These are phyloP conservation scores for Zygoascus bituminiphila DNA, from an alignment of 805 yeast genomes.

Conservation along the genomic window DNA sequence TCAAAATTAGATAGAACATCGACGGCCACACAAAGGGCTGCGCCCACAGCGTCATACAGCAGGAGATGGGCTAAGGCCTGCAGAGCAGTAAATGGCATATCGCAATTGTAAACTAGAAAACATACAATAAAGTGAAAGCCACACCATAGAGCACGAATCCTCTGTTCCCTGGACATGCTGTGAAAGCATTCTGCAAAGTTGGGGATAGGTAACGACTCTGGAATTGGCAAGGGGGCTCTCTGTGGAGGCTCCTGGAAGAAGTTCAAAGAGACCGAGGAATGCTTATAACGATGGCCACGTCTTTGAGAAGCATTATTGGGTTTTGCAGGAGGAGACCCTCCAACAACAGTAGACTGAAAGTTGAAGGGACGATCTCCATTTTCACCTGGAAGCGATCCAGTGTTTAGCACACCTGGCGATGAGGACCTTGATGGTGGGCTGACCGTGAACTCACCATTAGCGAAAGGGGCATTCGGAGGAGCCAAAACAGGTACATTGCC, in stretches of 20 bases:
- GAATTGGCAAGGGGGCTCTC: slow-evolving; percentile 53
- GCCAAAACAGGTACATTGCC: not conserved
- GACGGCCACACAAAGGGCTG: slow-evolving; percentile 58
- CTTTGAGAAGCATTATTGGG: slow-evolving; percentile 35
- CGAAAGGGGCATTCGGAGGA: slow-evolving; percentile 1
- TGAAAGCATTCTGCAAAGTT: slow-evolving; percentile 50
- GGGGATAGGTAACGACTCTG: slow-evolving; percentile 67
- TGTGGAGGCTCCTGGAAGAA: slow-evolving; percentile 87
- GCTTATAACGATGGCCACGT: slow-evolving; percentile 92
- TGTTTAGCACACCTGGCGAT: slow-evolving; percentile 4
- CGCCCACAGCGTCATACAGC: slow-evolving; percentile 79
- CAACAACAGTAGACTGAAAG: slow-evolving; percentile 47
- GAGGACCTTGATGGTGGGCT: not conserved
- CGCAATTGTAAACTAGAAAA: slow-evolving; percentile 51
- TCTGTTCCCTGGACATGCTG: slow-evolving; percentile 53
- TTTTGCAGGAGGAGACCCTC: slow-evolving; percentile 20
- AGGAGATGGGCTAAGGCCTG: slow-evolving; percentile 79
- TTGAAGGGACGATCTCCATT: slow-evolving; percentile 45
- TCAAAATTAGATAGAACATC: slow-evolving; percentile 85
- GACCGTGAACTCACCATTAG: not conserved
- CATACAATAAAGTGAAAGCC: slow-evolving; percentile 48
- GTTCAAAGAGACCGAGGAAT: slow-evolving; percentile 93
- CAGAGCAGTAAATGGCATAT: slow-evolving; percentile 49
- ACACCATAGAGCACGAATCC: slow-evolving; percentile 51
- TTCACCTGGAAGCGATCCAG: not conserved